These are phyloP conservation scores for Aspergillus sojae DNA, from an alignment of 2,329 filamentous ascomycete genomes.

Conservation along the genomic window DNA sequence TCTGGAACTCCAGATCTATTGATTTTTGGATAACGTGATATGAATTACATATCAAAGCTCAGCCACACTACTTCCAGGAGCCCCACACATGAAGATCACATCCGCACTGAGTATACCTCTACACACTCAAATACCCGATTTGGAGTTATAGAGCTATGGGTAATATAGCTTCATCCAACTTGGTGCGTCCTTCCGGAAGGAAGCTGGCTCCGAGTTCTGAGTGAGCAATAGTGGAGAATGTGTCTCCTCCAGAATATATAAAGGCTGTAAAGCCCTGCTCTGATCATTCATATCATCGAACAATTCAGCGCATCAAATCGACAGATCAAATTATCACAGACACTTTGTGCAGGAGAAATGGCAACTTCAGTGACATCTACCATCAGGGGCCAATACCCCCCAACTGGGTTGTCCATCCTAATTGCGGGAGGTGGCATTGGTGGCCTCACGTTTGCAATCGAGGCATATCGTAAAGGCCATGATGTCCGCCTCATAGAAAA, in stretches of 20 bases:
- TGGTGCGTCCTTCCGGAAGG: neutral
- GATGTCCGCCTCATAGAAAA: slow-evolving; percentile 5
- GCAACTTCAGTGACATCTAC: neutral
- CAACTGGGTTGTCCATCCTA: slow-evolving; percentile 6
- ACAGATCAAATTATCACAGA: neutral
- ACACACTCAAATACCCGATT: neutral
- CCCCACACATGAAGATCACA: neutral
- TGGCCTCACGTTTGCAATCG: slow-evolving; percentile 8
- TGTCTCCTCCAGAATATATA: neutral
- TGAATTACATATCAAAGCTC: neutral
- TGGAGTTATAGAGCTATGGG: neutral
- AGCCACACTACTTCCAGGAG: neutral
- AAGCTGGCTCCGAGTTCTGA: neutral
- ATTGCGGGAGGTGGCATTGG: slow-evolving; percentile 8
- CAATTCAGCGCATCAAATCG: neutral
- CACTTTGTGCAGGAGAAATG: neutral
- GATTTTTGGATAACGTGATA: neutral
- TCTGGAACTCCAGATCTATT: neutral
- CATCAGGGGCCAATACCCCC: neutral
- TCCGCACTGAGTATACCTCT: neutral
- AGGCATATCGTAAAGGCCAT: slow-evolving; percentile 11
- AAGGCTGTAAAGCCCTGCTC: neutral
- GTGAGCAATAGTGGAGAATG: neutral
- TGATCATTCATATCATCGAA: neutral
- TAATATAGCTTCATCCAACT: neutral